phyloP scores from a whole-genome alignment of 257 asterid genomes.

The Nicotiana otophora region DNA sequence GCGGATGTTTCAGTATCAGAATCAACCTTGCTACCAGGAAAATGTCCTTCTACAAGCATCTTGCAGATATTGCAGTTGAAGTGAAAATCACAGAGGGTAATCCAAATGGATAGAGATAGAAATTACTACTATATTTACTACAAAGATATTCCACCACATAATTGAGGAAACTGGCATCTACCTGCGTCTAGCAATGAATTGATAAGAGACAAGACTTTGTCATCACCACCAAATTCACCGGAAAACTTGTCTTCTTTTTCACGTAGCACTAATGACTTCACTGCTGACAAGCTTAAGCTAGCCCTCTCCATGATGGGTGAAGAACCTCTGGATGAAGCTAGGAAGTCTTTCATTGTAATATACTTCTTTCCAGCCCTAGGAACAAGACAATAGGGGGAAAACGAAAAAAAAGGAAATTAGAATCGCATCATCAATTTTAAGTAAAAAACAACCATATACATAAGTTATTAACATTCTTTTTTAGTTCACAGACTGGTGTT shows the following conservation, averaged over 20 bases:
- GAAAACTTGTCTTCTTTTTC: slow-evolving; percentile 81
- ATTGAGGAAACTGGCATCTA: slow-evolving; percentile 46
- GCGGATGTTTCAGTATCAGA: slow-evolving; percentile 41
- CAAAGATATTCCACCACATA: slow-evolving; percentile 21
- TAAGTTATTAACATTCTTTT: background rate
- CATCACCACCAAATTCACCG: slow-evolving; percentile 74
- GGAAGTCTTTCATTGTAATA: slow-evolving; percentile 79
- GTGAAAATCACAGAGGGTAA: slow-evolving; percentile 53
- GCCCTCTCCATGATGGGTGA: slow-evolving; percentile 96
- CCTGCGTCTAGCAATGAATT: slow-evolving; percentile 76
- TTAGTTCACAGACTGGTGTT: background rate
- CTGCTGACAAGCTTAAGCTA: slow-evolving; percentile 78
- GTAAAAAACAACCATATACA: background rate
- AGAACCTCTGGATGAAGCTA: slow-evolving; percentile 69
- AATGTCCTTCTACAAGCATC: slow-evolving; percentile 88
- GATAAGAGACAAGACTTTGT: slow-evolving; percentile 63
- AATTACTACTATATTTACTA: background rate
- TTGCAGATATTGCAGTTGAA: slow-evolving; percentile 64
- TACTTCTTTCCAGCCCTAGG: slow-evolving; percentile 41
- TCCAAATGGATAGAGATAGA: slow-evolving; percentile 18
- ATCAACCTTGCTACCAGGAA: slow-evolving; percentile 42
- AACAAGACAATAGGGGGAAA: background rate
- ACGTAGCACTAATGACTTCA: slow-evolving; percentile 87
- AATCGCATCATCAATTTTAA: background rate
- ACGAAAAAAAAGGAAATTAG: background rate